Evolutionary conservation across 1,284 basidiomycete species (phyloP), one percentile per base, ranked within the genome.

Genomic region (Chalciporus sp.): DNA sequence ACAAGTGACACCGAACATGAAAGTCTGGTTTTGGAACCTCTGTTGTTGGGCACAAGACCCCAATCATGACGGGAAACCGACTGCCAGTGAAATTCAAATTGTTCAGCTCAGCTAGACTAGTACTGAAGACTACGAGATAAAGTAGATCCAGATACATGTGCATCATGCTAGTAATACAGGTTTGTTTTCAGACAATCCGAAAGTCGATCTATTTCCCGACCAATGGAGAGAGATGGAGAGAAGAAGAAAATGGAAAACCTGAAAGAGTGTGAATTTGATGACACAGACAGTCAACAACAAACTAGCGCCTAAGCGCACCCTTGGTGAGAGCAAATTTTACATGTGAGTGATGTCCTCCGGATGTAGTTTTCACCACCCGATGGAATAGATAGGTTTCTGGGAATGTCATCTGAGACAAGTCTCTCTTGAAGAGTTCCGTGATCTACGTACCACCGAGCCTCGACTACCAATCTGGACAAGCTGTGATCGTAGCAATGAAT

Each of bases 401-500:
- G 7, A 10, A 42, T 31, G 43, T 19, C 7, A 33, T 16, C 8
- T 35, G 8, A 41, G n/a, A 20, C 33, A 42, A 27, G 16, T 11
- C 31, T 16, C 3, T 4, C 14, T 23, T 9, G 37, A 9, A 43
- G 11, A n/a, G 19, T 23, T 23, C 23, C 23, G 23, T 10, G 10
- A n/a, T 40, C 10, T 14, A 17, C 39, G 19, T 44, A 66, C 65
- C 54, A 31, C 40, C 20, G 14, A 48, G 43, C 48, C 51, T 26
- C 53, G 42, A 6, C 19, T 46, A 11, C 23, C 28, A 47, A n/a
- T 3, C 23, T 42, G 47, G 5, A 29, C 11, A 11, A 37, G 48
- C 63, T 66, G 40, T 33, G 9, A 39, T 54, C n/a, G 37, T 31
- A 33, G 3, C 4, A 14, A 28, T 64, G 35, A 56, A 27, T 19